phyloP scores from a whole-genome alignment of 2,329 filamentous ascomycete genomes.

The Diaporthe nobilis region DNA sequence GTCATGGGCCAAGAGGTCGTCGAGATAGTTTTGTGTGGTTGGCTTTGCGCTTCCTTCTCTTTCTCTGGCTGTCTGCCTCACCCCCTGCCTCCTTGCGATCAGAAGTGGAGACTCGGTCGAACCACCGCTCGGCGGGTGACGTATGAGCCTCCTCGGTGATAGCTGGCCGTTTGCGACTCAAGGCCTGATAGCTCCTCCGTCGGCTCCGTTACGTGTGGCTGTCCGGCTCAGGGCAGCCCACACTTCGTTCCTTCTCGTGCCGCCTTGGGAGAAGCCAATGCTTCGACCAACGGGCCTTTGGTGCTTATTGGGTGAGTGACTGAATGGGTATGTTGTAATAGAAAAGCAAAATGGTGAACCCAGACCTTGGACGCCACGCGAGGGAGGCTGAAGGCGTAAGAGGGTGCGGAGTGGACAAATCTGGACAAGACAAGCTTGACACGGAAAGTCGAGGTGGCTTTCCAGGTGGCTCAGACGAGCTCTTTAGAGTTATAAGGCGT shows the following conservation, averaged over 20 bases:
- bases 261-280: conserved; percentile 2
- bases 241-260: neutral
- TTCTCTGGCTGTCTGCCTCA: conserved; percentile 29
- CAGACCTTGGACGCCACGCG: conserved; percentile 25
- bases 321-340: conserved; percentile 14
- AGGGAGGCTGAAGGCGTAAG: conserved; percentile 14
- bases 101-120: conserved; percentile 26
- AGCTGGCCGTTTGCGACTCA: conserved; percentile 7
- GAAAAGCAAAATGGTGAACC: conserved; percentile 17
- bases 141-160: conserved; percentile 26
- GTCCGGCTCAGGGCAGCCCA: neutral
- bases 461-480: conserved; percentile 38
- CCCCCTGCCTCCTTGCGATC: conserved; percentile 31
- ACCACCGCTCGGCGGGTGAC: conserved; percentile 21
- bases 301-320: neutral
- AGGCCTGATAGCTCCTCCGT: conserved; percentile 22
- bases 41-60: conserved; percentile 30
- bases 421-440: conserved; percentile 31
- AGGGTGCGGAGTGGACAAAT: conserved; percentile 22
- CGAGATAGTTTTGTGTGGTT: conserved; percentile 14
- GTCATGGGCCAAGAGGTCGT: conserved; percentile 31
- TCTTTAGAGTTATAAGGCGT: conserved; percentile 52
- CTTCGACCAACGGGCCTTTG: conserved; percentile 13
- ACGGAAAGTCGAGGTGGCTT: conserved; percentile 38
- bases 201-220: conserved; percentile 4